Percentiles rank a stretch among this genome's conserved stretches.
phyloP scores from a whole-genome alignment of 495 filamentous ascomycete species.

The Podospora didyma region DNA sequence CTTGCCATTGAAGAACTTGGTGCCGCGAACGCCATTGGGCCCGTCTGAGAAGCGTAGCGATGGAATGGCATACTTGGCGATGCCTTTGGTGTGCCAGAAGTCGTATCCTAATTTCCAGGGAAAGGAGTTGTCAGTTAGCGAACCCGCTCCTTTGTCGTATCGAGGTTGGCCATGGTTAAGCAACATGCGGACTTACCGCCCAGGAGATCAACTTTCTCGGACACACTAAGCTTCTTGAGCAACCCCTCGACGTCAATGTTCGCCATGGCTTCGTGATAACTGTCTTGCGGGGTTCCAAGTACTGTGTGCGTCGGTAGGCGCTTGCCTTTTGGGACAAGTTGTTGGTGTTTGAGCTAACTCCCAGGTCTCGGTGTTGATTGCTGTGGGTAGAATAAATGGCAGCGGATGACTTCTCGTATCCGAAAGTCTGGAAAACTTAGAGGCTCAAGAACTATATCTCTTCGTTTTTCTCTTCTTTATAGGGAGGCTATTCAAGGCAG shows the following conservation, averaged over 20 bases:
- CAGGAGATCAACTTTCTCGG: constrained; percentile 60
- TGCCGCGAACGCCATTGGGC: constrained; percentile 71
- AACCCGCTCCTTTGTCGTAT: neutral
- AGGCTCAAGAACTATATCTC: too few relatives aligned
- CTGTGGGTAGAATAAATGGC: too few relatives aligned
- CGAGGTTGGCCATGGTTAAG: neutral
- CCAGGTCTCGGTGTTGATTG: too few relatives aligned
- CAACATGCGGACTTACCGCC: constrained; percentile 40
- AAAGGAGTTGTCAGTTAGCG: neutral
- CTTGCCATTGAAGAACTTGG: constrained; percentile 67
- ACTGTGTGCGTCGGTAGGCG: neutral
- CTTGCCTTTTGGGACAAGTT: neutral
- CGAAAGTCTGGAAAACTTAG: too few relatives aligned
- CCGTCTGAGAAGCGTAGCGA: constrained; percentile 66
- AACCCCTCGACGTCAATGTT: constrained; percentile 59
- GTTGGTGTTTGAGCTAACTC: too few relatives aligned
- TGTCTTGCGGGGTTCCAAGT: neutral
- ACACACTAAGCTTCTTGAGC: constrained; percentile 56
- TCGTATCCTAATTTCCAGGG: constrained; percentile 43
- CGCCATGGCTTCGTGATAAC: constrained; percentile 38
- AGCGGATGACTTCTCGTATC: too few relatives aligned
- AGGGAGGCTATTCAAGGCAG: too few relatives aligned
- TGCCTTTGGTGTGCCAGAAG: constrained; percentile 62
- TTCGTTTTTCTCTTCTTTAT: too few relatives aligned
- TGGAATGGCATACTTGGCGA: constrained; percentile 56